Conservation (phyloP, 1,284 basidiomycete genomes). For the Ganoderma boninense region DNA sequence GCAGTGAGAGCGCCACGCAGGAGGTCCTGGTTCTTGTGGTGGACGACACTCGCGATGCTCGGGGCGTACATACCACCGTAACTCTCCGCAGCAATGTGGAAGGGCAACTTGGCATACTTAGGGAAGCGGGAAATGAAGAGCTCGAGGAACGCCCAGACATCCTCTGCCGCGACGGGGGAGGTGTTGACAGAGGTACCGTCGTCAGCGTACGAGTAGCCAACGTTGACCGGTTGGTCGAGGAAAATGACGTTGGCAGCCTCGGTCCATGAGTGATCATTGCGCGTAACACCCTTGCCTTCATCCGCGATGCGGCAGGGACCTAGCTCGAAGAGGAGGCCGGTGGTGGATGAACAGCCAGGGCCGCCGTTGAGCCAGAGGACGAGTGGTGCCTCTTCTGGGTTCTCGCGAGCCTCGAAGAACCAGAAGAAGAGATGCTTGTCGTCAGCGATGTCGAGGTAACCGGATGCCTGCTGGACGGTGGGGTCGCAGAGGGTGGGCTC, state of each 20-base stretch:
- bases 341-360: conserved; percentile 81
- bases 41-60: conserved; percentile 80
- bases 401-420: conserved; percentile 49
- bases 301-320: conserved; percentile 82
- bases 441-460: conserved; percentile 66
- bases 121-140: conserved; percentile 84
- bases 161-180: conserved; percentile 55
- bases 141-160: conserved; percentile 88
- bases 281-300: conserved; percentile 72
- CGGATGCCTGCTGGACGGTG: conserved; percentile 61
- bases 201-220: conserved; percentile 67
- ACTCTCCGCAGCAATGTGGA: conserved; percentile 81
- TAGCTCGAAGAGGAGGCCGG: conserved; percentile 86
- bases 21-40: conserved; percentile 75
- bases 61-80: conserved; percentile 88
- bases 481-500: conserved; percentile 59
- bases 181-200: conserved; percentile 55
- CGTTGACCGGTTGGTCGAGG: conserved; percentile 67
- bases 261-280: conserved; percentile 62
- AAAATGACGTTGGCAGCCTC: conserved; percentile 54
- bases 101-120: conserved; percentile 71
- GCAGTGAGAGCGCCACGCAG: conserved; percentile 41
- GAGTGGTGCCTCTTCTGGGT: conserved; percentile 61
- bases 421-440: conserved; percentile 63
- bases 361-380: conserved; percentile 75